phyloP scores from a whole-genome alignment of 805 yeast genomes.

The Saturnispora saitoi region DNA sequence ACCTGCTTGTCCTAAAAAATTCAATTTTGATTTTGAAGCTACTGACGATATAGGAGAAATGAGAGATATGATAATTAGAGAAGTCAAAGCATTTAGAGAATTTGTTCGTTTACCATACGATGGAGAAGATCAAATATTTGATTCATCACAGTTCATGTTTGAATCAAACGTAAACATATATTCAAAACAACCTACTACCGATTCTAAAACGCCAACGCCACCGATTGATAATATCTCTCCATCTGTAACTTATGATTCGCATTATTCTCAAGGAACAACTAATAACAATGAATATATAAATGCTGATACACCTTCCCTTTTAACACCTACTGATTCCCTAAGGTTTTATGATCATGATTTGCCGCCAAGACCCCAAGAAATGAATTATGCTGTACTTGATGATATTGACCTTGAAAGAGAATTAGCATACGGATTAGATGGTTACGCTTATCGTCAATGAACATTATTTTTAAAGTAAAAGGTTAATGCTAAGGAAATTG shows the following conservation, averaged over 20 bases:
- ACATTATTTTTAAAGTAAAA: background rate
- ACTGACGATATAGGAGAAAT: constrained; percentile 70
- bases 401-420: constrained; percentile 52
- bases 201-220: constrained; percentile 7
- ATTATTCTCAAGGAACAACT: constrained; percentile 18
- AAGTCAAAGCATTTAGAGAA: constrained; percentile 68
- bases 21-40: constrained; percentile 82
- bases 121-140: constrained; percentile 14
- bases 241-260: constrained; percentile 6
- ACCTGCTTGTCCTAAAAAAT: constrained; percentile 69
- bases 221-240: constrained; percentile 3
- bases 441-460: constrained; percentile 25
- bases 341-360: constrained; percentile 38
- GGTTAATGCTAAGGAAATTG: background rate
- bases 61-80: constrained; percentile 71
- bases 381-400: constrained; percentile 18
- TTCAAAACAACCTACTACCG: background rate
- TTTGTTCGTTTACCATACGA: constrained; percentile 46
- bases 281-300: constrained; percentile 7
- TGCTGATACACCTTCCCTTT: constrained; percentile 19
- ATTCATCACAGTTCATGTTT: constrained; percentile 13
- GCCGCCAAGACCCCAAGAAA: constrained; percentile 60
- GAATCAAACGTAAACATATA: constrained; percentile 4
- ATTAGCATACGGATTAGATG: constrained; percentile 59
- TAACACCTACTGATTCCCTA: constrained; percentile 38